Evolutionary conservation across 2,329 filamentous ascomycete genomes (phyloP).

Genomic region (Decorospora gaudefroyi): DNA sequence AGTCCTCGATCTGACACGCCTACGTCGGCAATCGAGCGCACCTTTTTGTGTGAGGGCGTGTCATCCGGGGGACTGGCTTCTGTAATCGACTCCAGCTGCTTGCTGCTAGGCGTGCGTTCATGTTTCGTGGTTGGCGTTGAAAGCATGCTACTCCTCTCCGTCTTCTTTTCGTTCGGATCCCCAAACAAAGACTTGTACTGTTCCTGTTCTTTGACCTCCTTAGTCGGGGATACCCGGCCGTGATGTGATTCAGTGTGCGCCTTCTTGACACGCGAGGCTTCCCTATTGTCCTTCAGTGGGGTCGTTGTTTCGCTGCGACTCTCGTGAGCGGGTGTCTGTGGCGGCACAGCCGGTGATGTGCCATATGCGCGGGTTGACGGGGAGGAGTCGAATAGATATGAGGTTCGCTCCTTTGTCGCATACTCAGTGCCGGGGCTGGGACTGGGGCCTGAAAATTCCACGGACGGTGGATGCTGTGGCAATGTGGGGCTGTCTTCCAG

Average conservation of each 20-base stretch:
- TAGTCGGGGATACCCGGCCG: slow-evolving; percentile 18
- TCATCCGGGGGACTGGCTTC: slow-evolving; percentile 56
- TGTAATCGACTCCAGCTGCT: slow-evolving; percentile 56
- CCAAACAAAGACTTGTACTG: slow-evolving; percentile 43
- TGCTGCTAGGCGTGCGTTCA: slow-evolving; percentile 35
- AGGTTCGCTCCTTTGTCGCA: slow-evolving; percentile 44
- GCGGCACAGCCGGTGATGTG: slow-evolving; percentile 31
- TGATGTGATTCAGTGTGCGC: slow-evolving; percentile 7
- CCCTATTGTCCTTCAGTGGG: slow-evolving; percentile 17
- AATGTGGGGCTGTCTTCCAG: slow-evolving; percentile 35
- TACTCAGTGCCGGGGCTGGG: slow-evolving; percentile 40
- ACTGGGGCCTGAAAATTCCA: slow-evolving; percentile 29
- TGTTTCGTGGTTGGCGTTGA: slow-evolving; percentile 36
- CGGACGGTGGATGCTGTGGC: slow-evolving; percentile 25
- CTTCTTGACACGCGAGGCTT: slow-evolving; percentile 15
- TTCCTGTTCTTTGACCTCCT: slow-evolving; percentile 22
- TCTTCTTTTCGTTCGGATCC: slow-evolving; percentile 36
- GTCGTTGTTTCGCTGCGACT: slow-evolving; percentile 13
- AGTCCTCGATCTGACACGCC: slow-evolving; percentile 50
- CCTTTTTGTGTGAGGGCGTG: slow-evolving; percentile 49
- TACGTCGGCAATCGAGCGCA: slow-evolving; percentile 50
- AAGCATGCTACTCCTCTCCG: slow-evolving; percentile 17
- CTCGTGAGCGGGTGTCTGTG: slow-evolving; percentile 28
- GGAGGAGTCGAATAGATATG: slow-evolving; percentile 46
- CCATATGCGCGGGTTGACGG: slow-evolving; percentile 43